Percentiles rank a stretch among this genome's conserved stretches.
Conservation (phyloP, 257 asterid species). For the Verbena officinalis region DNA sequence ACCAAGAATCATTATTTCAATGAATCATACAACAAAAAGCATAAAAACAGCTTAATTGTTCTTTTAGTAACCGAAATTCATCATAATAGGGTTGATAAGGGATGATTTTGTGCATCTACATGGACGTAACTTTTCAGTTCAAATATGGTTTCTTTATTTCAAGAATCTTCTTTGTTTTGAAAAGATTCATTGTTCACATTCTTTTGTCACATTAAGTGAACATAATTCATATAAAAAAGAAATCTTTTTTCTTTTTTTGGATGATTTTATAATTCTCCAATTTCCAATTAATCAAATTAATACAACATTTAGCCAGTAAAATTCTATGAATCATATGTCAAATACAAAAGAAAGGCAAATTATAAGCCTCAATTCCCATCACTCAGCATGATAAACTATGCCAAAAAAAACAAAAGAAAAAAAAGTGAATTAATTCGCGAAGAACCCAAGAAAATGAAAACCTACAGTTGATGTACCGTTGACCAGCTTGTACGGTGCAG, state of each 20-base stretch:
- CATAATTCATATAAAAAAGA: constrained; percentile 1
- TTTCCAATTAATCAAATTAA: constrained; percentile 23
- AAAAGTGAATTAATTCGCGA: neutral
- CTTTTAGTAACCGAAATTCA: neutral
- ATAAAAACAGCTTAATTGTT: neutral
- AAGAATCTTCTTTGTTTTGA: neutral
- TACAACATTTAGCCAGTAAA: constrained; percentile 12
- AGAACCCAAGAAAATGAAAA: constrained; percentile 11
- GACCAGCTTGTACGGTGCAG: constrained; percentile 54
- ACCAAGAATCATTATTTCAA: constrained; percentile 18
- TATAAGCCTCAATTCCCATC: constrained; percentile 5
- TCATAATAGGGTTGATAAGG: neutral
- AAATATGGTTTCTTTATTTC: neutral
- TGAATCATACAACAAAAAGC: constrained; percentile 15
- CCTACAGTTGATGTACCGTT: constrained; percentile 76
- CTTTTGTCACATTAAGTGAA: neutral
- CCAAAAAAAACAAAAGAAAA: neutral
- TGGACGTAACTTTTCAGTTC: neutral
- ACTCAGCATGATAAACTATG: constrained; percentile 8
- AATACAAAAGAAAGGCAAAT: neutral
- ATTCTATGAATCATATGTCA: constrained; percentile 17
- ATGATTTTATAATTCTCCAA: neutral
- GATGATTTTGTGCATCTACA: neutral
- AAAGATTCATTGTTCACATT: neutral
- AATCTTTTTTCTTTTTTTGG: too few species aligned